These are phyloP conservation scores for Deuterostichococcus epilithicus DNA, from an alignment of 139 green algal species.

Conservation along the genomic window DNA sequence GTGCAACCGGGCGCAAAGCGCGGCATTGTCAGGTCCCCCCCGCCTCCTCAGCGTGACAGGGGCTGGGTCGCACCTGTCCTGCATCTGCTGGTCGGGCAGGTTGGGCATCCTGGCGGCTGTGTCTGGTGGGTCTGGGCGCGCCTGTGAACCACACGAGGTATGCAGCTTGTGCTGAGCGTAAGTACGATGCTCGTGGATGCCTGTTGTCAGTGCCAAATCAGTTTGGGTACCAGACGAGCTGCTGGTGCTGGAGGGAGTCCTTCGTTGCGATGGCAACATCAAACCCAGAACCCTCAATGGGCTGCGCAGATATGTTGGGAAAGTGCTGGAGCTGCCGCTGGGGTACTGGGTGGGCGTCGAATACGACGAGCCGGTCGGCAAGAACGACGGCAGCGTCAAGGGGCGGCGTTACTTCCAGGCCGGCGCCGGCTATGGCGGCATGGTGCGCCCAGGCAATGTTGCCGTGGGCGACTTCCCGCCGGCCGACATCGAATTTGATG, in stretches of 20 bases:
- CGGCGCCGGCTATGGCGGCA: conserved; percentile 60
- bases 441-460: conserved; percentile 81
- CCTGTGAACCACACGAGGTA: too few species aligned
- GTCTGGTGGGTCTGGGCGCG: too few species aligned
- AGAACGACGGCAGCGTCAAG: conserved; percentile 89
- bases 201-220: too few species aligned
- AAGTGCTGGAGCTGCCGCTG: conserved; percentile 56
- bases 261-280: too few species aligned
- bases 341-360: conserved; percentile 90
- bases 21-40: conserved; percentile 65
- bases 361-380: conserved; percentile 96
- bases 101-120: too few species aligned
- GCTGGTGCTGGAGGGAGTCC: too few species aligned
- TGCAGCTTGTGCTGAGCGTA: too few species aligned
- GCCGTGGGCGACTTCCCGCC: conserved; percentile 78
- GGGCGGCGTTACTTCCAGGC: conserved; percentile 77
- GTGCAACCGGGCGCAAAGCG: conserved; percentile 87
- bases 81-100: too few species aligned
- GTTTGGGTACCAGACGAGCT: too few species aligned
- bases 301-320: conserved; percentile 61
- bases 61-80: too few species aligned
- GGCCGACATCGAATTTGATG: conserved; percentile 69
- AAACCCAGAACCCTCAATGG: too few species aligned
- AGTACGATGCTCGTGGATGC: too few species aligned
- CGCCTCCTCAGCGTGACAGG: conserved; percentile 2